Conservation (phyloP, 345 rosid genomes). For the Gossypium ekmanianum region DNA sequence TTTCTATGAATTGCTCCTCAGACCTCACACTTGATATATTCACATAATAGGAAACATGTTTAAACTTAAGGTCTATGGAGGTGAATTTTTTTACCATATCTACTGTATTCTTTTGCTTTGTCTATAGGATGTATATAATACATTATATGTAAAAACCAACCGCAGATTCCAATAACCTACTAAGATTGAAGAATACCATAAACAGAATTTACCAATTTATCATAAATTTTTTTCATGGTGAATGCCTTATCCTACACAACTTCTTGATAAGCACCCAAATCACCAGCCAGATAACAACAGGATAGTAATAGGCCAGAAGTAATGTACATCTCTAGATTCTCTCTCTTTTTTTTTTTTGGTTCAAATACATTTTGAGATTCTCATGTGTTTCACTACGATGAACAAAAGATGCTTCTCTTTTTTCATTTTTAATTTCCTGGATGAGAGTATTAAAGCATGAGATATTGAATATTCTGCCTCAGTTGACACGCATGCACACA, state of each 20-base stretch:
- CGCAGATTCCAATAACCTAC: background rate
- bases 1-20: background rate
- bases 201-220: background rate
- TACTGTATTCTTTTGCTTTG: background rate
- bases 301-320: background rate
- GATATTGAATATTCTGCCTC: background rate
- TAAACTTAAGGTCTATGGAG: background rate
- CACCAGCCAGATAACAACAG: background rate
- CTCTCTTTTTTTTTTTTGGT: too few species aligned
- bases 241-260: background rate
- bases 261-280: background rate
- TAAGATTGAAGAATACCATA: background rate
- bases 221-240: background rate
- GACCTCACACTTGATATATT: background rate
- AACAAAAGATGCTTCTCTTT: background rate
- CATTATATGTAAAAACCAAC: background rate
- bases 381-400: background rate
- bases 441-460: background rate
- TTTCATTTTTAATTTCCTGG: background rate
- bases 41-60: background rate
- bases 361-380: background rate
- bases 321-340: background rate
- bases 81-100: background rate
- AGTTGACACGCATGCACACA: background rate
- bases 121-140: background rate